Base-by-base conservation (phyloP, 2,329 filamentous ascomycete species). In the Chrysosporium keratinophilum region DNA sequence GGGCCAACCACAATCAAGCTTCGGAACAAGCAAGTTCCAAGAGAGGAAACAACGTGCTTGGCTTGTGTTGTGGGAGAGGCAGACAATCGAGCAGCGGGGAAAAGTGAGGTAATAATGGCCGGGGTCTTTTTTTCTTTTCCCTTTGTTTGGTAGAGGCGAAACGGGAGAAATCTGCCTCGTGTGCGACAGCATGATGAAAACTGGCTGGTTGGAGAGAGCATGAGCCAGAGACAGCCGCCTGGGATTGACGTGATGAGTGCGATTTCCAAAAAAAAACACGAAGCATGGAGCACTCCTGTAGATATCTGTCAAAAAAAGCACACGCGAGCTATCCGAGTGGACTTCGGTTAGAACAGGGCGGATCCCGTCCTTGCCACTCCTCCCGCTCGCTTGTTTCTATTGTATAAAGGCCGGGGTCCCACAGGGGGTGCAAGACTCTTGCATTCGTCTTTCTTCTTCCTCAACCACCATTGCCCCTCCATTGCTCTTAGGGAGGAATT, bases 1-100 rank as follows among this genome's bases (percentile, higher is more conserved):
- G 5, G n/a, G 1, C 40, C 39, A 46, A 40, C 46, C 41, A 46
- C 17, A 33, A 40, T 17, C 42, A 52, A 52, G 50, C 50, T 52
- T 52, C 49, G 2, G 23, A 17, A 45, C 42, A 52, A 52, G 50
- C 37, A 39, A 23, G 19, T 40, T 46, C 50, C 50, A 52, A 52
- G 50, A 52, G 41, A 40, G 50, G 50, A 46, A 46, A 33, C 9
- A 52, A 46, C 50, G 34, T 52, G 50, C 50, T 52, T 46, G 42
- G 50, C 42, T 34, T 17, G 20, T 17, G 34, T 35, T 17, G 23
- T 46, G 20, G 42, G 50, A 46, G 39, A 46, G 42, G 50, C 37
- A 52, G 33, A 37, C 23, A 7, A 28, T 28, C 7, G 23, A 4
- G 23, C 23, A 28, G 3, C 23, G 23, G 23, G 23, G 23, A 28